Conservation (phyloP, 2,329 filamentous ascomycete species). For the Aspergillus sp. region DNA sequence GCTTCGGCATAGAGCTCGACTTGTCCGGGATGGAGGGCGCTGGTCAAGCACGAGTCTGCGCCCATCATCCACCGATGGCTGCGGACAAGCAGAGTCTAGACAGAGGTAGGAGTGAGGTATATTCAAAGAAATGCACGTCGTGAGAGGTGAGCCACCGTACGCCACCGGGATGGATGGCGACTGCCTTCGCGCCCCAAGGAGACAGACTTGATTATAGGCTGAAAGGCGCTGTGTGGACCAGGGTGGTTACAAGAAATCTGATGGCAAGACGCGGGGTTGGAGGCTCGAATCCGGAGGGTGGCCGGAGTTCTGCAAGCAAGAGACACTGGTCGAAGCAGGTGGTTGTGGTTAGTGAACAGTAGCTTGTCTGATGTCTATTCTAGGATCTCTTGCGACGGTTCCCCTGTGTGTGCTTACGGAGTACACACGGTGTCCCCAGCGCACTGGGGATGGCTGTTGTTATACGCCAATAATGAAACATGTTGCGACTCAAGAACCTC, state of each 20-base stretch:
- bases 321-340: not conserved
- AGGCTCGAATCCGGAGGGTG: no score
- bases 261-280: no score
- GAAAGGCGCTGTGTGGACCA: not conserved
- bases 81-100: not conserved
- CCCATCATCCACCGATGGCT: constrained; percentile 14
- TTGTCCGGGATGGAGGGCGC: constrained; percentile 13
- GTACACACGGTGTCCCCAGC: not conserved
- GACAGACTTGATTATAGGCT: not conserved
- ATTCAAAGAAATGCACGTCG: not conserved
- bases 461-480: not conserved
- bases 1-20: constrained; percentile 13
- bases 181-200: no score
- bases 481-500: not conserved
- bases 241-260: not conserved
- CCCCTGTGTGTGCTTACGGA: not conserved
- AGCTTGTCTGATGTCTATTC: no score
- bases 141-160: not conserved
- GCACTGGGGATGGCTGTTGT: not conserved
- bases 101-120: not conserved
- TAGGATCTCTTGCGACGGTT: no score
- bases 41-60: constrained; percentile 16
- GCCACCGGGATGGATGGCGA: not conserved
- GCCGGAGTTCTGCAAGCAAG: no score
- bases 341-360: not conserved